These are phyloP conservation scores for Lentinula lateritia DNA, from an alignment of 768 basidiomycete species.

Conservation along the genomic window DNA sequence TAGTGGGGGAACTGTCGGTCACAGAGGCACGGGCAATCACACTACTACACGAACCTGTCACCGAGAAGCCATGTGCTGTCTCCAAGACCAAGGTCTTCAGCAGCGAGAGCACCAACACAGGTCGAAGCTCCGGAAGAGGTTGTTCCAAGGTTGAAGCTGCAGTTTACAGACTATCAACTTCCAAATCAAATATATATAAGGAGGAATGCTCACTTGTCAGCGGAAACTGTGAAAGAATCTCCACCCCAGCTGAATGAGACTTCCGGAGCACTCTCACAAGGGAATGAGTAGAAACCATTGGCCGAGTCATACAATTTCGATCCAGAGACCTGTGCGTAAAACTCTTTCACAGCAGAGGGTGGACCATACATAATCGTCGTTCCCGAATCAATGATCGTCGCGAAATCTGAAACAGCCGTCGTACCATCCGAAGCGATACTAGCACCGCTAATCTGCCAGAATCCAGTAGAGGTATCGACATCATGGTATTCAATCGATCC, in stretches of 20 bases:
- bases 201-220: slow-evolving; percentile 16
- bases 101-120: slow-evolving; percentile 32
- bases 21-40: too few relatives aligned
- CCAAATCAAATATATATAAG: background rate
- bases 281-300: slow-evolving; percentile 22
- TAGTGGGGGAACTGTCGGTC: too few relatives aligned
- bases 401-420: slow-evolving; percentile 10
- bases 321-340: slow-evolving; percentile 22
- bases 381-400: slow-evolving; percentile 32
- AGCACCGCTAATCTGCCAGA: slow-evolving; percentile 21
- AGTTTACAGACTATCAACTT: background rate
- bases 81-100: slow-evolving; percentile 17
- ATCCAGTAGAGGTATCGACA: slow-evolving; percentile 18
- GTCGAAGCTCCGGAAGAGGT: slow-evolving; percentile 21
- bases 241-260: slow-evolving; percentile 34
- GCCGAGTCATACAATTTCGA: slow-evolving; percentile 13
- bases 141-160: slow-evolving; percentile 38
- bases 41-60: slow-evolving; percentile 10
- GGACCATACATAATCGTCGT: slow-evolving; percentile 28
- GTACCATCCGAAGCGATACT: slow-evolving; percentile 12
- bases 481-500: slow-evolving; percentile 30
- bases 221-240: slow-evolving; percentile 35
- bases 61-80: slow-evolving; percentile 29
- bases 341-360: slow-evolving; percentile 11
- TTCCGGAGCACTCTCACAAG: slow-evolving; percentile 20